Evolutionary conservation across 768 basidiomycete genomes (phyloP).

Genomic region (Tulasnella calospora): DNA sequence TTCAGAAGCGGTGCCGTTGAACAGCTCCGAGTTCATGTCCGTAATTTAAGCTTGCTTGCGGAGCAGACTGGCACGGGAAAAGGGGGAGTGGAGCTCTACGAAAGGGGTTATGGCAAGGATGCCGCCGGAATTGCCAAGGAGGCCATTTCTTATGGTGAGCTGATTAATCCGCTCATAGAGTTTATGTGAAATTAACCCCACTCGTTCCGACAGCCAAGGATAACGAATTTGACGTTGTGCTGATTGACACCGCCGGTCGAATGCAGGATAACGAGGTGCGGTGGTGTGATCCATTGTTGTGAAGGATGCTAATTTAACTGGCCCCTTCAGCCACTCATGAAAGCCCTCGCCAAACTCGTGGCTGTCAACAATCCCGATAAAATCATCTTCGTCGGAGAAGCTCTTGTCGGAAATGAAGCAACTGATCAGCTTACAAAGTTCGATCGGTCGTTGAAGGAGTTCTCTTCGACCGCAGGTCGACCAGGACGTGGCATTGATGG

Average conservation of each 20-base stretch:
- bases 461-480: conserved; percentile 67
- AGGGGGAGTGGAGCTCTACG: conserved; percentile 84
- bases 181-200: background rate
- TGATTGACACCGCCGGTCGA: conserved; percentile 95
- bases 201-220: conserved; percentile 59
- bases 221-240: conserved; percentile 89
- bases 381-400: conserved; percentile 97
- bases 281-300: background rate
- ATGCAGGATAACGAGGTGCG: conserved; percentile 99
- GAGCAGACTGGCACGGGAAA: conserved; percentile 52
- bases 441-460: conserved; percentile 88
- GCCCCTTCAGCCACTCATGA: conserved; percentile 78
- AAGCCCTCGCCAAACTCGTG: conserved; percentile 95
- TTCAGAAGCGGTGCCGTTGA: conserved; percentile 98
- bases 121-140: conserved; percentile 98
- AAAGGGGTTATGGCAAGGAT: conserved; percentile 96
- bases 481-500: conserved; percentile 88
- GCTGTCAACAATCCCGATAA: conserved; percentile 93
- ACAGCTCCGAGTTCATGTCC: conserved; percentile 92
- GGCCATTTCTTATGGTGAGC: conserved; percentile 80
- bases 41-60: conserved; percentile 84
- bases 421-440: conserved; percentile 98
- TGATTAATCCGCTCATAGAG: no score
- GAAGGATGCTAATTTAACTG: conserved; percentile 6
- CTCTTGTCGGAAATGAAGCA: conserved; percentile 96